phyloP scores from a whole-genome alignment of 192 early-diverging fungal genomes.

The Coemansia guatemalensis region DNA sequence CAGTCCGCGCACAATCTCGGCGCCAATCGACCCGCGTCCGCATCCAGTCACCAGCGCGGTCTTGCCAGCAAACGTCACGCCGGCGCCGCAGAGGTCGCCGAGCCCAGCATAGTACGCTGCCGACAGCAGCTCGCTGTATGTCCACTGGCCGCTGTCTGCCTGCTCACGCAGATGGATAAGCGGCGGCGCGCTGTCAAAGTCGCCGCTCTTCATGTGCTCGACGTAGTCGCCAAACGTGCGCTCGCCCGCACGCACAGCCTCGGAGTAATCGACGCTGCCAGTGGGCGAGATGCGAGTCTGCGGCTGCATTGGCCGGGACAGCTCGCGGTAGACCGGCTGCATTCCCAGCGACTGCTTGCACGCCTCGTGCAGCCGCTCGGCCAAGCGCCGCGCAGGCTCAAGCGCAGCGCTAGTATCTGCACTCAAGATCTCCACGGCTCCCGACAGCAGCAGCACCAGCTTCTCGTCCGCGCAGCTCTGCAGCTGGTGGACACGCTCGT shows the following conservation, averaged over 20 bases:
- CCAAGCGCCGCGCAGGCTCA: conserved; percentile 52
- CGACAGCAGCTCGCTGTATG: conserved; percentile 68
- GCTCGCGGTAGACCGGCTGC: conserved; percentile 83
- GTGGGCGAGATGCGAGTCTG: conserved; percentile 66
- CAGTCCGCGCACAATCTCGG: conserved; percentile 83
- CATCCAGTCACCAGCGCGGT: conserved; percentile 88
- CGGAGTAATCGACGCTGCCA: conserved; percentile 77
- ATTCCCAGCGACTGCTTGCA: conserved; percentile 68
- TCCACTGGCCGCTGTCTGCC: conserved; percentile 54
- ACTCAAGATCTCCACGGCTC: conserved; percentile 65
- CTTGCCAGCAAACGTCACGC: conserved; percentile 80
- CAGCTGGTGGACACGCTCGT: conserved; percentile 36
- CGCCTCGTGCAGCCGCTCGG: conserved; percentile 68
- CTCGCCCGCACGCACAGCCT: conserved; percentile 70
- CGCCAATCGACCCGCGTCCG: conserved; percentile 88
- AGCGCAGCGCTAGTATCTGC: conserved; percentile 67
- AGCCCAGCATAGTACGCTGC: conserved; percentile 74
- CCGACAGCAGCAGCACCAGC: conserved; percentile 77
- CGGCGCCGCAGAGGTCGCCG: conserved; percentile 65
- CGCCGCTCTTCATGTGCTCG: conserved; percentile 60
- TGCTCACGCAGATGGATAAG: conserved; percentile 21
- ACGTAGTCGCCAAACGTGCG: conserved; percentile 85
- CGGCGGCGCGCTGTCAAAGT: conserved; percentile 19
- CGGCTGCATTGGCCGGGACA: conserved; percentile 75
- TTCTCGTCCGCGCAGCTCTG: conserved; percentile 79